A percentile compares a stretch with the other conserved stretches of the same genome.
phyloP scores from a whole-genome alignment of 768 basidiomycete genomes.

The Termitomyces sp. region DNA sequence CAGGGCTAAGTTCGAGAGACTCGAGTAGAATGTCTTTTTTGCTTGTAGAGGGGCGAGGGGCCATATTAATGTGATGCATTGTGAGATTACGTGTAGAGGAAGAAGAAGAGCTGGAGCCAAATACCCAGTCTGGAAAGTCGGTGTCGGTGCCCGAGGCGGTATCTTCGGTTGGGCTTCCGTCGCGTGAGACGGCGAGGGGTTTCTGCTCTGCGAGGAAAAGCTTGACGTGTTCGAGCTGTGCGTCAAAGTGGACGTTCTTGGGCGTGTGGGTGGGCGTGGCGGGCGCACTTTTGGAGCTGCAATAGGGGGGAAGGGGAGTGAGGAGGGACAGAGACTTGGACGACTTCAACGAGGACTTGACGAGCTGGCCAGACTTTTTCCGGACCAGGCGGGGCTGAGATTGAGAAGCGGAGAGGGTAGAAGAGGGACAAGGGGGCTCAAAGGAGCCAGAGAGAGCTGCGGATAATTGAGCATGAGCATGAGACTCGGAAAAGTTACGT shows the following conservation, averaged over 20 bases:
- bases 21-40: slow-evolving; percentile 49
- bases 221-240: slow-evolving; percentile 89
- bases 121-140: slow-evolving; percentile 69
- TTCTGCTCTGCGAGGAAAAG: slow-evolving; percentile 94
- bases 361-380: slow-evolving; percentile 92
- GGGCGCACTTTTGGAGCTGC: slow-evolving; percentile 66
- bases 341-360: slow-evolving; percentile 87
- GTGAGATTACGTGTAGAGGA: slow-evolving; percentile 30
- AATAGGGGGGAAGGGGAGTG: slow-evolving; percentile 29
- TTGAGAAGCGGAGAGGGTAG: slow-evolving; percentile 16
- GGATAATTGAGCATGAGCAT: slow-evolving; percentile 21
- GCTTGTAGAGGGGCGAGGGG: slow-evolving; percentile 26
- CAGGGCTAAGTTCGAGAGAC: slow-evolving; percentile 43
- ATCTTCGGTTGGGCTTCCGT: slow-evolving; percentile 83
- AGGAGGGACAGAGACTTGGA: slow-evolving; percentile 52
- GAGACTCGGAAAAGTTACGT: slow-evolving; percentile 25
- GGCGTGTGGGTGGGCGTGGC: slow-evolving; percentile 61
- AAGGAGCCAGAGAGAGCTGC: background rate
- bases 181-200: slow-evolving; percentile 87
- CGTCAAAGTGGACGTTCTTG: slow-evolving; percentile 91
- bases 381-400: slow-evolving; percentile 50
- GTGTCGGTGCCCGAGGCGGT: slow-evolving; percentile 70
- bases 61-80: slow-evolving; percentile 70
- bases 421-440: slow-evolving; percentile 15
- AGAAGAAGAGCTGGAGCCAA: slow-evolving; percentile 32